Evolutionary conservation across 1,284 basidiomycete species (phyloP).

Genomic region (Cryptococcus amylolentus): DNA sequence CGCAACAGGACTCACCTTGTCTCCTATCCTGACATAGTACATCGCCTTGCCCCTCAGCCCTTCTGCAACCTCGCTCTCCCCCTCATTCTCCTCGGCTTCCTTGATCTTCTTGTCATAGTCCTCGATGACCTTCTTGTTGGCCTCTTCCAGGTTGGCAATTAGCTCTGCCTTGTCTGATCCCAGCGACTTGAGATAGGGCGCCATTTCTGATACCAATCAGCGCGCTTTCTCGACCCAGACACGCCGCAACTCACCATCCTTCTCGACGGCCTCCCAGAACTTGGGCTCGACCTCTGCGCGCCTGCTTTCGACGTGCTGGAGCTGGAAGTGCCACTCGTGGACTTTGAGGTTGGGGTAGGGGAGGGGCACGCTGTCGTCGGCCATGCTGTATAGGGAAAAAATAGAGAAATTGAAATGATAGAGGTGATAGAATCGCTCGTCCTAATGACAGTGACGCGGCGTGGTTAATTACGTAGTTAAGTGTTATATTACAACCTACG

Average conservation of each 20-base stretch:
- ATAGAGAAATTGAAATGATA: background rate
- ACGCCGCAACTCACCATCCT: slow-evolving; percentile 64
- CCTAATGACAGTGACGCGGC: slow-evolving; percentile 16
- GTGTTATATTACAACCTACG: too few species aligned
- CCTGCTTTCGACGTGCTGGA: slow-evolving; percentile 63
- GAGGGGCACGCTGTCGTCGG: slow-evolving; percentile 70
- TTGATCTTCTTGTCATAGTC: slow-evolving; percentile 73
- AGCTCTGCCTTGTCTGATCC: slow-evolving; percentile 57
- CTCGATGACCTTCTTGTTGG: slow-evolving; percentile 72
- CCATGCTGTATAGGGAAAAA: slow-evolving; percentile 54
- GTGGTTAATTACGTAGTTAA: background rate
- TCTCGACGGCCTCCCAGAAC: slow-evolving; percentile 72
- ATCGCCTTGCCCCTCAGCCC: slow-evolving; percentile 79
- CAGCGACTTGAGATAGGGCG: slow-evolving; percentile 60
- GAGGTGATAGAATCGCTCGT: background rate
- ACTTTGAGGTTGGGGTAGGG: slow-evolving; percentile 81
- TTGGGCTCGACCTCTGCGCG: slow-evolving; percentile 65
- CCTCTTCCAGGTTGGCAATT: slow-evolving; percentile 66
- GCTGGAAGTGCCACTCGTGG: slow-evolving; percentile 70
- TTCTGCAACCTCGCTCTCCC: slow-evolving; percentile 90
- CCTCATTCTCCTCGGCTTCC: slow-evolving; percentile 85
- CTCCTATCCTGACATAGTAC: slow-evolving; percentile 84
- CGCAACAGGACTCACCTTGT: slow-evolving; percentile 63
- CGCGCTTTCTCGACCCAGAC: background rate
- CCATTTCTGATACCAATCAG: slow-evolving; percentile 62